Base-by-base conservation (phyloP, 2,329 filamentous ascomycete species). In the Colletotrichum nymphaeae region DNA sequence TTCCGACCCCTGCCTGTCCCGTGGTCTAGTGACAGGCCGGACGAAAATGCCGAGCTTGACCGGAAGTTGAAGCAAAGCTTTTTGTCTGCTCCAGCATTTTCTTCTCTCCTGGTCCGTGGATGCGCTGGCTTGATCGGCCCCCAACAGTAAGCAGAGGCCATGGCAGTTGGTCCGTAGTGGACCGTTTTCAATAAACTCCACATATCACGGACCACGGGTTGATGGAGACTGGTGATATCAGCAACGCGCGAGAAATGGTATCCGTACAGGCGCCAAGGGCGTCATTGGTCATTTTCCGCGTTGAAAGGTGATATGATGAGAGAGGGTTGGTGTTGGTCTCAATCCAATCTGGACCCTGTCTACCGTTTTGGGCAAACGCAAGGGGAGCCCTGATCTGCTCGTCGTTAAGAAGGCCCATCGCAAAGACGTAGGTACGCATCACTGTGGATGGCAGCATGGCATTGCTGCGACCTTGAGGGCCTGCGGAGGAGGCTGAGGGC, bases 241-340 rank as follows among this genome's bases (percentile, higher is more conserved):
- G 28, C 42, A n/a, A 11, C 19, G 53, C 46, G 26, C 55, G 32
- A 24, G 32, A 57, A 67, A 49, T 32, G 28, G 35, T 55, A 49
- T 22, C 42, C 8, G 42, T 22, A 49, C 32, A 37, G 46, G 42
- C n/a, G 14, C n/a, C 37, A 11, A 56, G 58, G 62, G 49, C 32
- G 35, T 71, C 60, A 73, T 73, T 73, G 71, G 71, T 28, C 71
- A 66, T 53, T 58, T 66, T 73, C 32, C 71, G 64, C 46, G 62
- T 12, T 19, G 62, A 49, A 26, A 32, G 19, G 69, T 62, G 46
- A 64, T 49, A 56, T 49, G 24, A 68, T 68, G 32, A 49, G 56
- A 59, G 56, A 59, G 16, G 53, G 53, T 8, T 53, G 57, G 37
- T 69, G 66, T 42, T 63, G 65, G 65, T 68, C 65, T 60, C 64